These are phyloP conservation scores for Parmelia sp. DNA, from an alignment of 495 filamentous ascomycete genomes.

Conservation along the genomic window DNA sequence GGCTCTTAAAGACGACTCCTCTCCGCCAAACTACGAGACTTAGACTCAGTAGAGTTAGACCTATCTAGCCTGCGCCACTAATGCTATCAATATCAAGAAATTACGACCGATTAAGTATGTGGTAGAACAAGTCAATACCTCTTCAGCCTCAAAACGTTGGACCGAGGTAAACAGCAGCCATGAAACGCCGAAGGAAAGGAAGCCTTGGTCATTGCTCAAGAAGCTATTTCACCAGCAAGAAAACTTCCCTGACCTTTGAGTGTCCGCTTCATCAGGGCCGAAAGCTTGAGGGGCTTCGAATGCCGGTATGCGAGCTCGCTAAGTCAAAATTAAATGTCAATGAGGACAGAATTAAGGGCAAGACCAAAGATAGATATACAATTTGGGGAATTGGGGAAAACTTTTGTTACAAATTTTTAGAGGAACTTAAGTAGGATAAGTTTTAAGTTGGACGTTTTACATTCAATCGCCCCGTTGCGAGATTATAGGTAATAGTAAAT, in stretches of 20 bases:
- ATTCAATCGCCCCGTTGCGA: no score
- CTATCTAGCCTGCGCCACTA: no score
- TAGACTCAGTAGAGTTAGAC: neutral
- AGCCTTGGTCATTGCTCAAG: neutral
- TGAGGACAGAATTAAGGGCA: no score
- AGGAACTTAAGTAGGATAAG: no score
- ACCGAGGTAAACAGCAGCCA: neutral
- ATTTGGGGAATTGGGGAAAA: no score
- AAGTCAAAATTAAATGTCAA: no score
- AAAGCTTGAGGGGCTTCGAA: neutral
- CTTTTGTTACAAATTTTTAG: no score
- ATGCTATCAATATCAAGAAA: no score
- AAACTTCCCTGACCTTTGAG: neutral
- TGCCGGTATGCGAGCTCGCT: neutral
- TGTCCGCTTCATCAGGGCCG: neutral
- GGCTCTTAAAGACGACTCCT: neutral
- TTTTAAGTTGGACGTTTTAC: no score
- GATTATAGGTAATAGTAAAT: no score
- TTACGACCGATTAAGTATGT: neutral
- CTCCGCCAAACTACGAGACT: constrained; percentile 10
- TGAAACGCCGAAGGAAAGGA: neutral
- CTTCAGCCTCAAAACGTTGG: neutral
- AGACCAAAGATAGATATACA: no score
- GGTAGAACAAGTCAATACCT: neutral
- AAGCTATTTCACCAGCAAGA: neutral